Percentiles rank a stretch among this genome's conserved stretches.
These are phyloP conservation scores for Hypoxylon sp. DNA, from an alignment of 2,329 filamentous ascomycete genomes.

Conservation along the genomic window DNA sequence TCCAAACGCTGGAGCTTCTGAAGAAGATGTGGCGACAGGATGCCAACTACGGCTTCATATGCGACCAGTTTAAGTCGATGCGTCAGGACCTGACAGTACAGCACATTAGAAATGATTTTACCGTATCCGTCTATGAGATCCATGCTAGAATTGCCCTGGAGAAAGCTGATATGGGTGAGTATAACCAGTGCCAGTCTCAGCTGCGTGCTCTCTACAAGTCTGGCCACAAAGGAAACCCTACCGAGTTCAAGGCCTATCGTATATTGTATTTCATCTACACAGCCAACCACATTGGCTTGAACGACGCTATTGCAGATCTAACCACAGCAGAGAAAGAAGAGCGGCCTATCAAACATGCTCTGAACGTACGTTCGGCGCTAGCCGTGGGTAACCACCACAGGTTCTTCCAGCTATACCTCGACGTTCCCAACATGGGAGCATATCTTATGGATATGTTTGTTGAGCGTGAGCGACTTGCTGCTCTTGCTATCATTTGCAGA, in stretches of 20 bases:
- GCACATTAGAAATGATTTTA: slow-evolving; percentile 96
- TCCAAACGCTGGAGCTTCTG: slow-evolving; percentile 85
- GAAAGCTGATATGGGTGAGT: slow-evolving; percentile 99
- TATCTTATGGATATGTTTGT: slow-evolving; percentile 99
- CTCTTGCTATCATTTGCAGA: slow-evolving; percentile 92
- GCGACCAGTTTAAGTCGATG: slow-evolving; percentile 98
- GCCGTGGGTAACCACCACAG: slow-evolving; percentile 96
- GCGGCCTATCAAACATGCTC: slow-evolving; percentile 85
- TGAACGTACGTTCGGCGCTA: slow-evolving; percentile 89
- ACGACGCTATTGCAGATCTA: slow-evolving; percentile 99
- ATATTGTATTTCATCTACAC: slow-evolving; percentile 99
- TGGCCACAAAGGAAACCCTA: slow-evolving; percentile 86
- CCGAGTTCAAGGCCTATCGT: slow-evolving; percentile 99
- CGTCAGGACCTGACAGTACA: slow-evolving; percentile 98
- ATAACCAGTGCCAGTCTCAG: slow-evolving; percentile 99
- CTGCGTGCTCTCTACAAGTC: slow-evolving; percentile 89
- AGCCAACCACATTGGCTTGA: slow-evolving; percentile 97
- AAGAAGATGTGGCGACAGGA: slow-evolving; percentile 96
- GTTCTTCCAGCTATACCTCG: slow-evolving; percentile 96
- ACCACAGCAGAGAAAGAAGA: slow-evolving; percentile 95
- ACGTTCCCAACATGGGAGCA: slow-evolving; percentile 95
- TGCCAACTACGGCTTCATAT: slow-evolving; percentile 96
- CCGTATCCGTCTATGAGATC: slow-evolving; percentile 95
- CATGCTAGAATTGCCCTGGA: slow-evolving; percentile 97
- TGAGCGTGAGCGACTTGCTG: slow-evolving; percentile 88